These are phyloP conservation scores for Kodamaea kakaduensis DNA, from an alignment of 805 yeast genomes.

Conservation along the genomic window DNA sequence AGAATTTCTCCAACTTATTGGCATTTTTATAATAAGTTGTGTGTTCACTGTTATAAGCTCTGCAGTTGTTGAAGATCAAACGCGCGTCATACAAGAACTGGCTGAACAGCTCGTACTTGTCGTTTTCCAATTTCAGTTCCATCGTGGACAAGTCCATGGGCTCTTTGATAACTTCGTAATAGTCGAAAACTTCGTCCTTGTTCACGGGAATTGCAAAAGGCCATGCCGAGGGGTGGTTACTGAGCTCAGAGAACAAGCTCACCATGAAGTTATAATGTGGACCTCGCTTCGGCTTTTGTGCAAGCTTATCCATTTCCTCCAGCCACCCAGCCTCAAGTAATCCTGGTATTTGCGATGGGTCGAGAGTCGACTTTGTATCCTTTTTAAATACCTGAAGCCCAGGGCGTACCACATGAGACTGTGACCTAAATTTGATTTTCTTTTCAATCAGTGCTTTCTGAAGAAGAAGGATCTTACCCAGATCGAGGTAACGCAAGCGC, in stretches of 20 bases:
- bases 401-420: slow-evolving; percentile 74
- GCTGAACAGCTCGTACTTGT: slow-evolving; percentile 85
- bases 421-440: slow-evolving; percentile 74
- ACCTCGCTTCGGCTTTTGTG: slow-evolving; percentile 89
- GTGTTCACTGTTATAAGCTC: slow-evolving; percentile 87
- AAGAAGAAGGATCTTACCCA: slow-evolving; percentile 74
- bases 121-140: slow-evolving; percentile 90
- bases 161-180: slow-evolving; percentile 92
- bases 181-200: slow-evolving; percentile 91
- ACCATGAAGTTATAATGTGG: slow-evolving; percentile 95
- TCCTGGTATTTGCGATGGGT: slow-evolving; percentile 84
- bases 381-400: slow-evolving; percentile 71
- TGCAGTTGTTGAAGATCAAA: slow-evolving; percentile 84
- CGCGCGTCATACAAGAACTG: slow-evolving; percentile 87
- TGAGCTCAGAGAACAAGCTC: slow-evolving; percentile 79
- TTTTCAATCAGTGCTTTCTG: slow-evolving; percentile 90
- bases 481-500: slow-evolving; percentile 77
- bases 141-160: slow-evolving; percentile 97
- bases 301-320: slow-evolving; percentile 95
- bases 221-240: slow-evolving; percentile 96
- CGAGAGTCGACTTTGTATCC: slow-evolving; percentile 46
- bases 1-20: slow-evolving; percentile 84
- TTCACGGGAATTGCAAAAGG: slow-evolving; percentile 94
- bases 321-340: slow-evolving; percentile 95
- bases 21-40: slow-evolving; percentile 97